Conservation (phyloP, 805 yeast genomes). For the Hanseniaspora vineae region DNA sequence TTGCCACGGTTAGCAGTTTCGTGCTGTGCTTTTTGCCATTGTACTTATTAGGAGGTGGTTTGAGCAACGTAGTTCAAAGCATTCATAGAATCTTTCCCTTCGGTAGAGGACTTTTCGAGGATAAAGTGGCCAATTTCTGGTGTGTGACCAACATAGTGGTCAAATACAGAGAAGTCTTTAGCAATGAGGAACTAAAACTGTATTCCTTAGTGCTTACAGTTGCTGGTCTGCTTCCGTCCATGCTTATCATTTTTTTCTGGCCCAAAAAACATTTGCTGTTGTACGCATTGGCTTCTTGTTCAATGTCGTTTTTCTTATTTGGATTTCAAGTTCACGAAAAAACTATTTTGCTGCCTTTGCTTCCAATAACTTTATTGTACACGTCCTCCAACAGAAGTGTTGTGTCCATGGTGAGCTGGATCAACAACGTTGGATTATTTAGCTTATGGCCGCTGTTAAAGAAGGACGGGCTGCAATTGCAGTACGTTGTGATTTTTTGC, state of each 20-base stretch:
- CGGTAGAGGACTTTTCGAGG: conserved; percentile 88
- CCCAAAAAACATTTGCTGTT: conserved; percentile 41
- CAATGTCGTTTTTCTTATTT: conserved; percentile 81
- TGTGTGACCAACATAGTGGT: conserved; percentile 75
- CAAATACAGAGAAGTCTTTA: conserved; percentile 50
- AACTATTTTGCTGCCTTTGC: conserved; percentile 71
- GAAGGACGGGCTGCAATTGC: conserved; percentile 61
- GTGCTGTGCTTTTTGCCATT: conserved; percentile 47
- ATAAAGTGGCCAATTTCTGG: conserved; percentile 96
- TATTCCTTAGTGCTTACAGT: conserved; percentile 44
- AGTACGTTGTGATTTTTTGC: conserved; percentile 48
- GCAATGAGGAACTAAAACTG: conserved; percentile 44
- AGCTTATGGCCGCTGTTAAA: conserved; percentile 80
- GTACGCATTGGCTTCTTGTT: conserved; percentile 70
- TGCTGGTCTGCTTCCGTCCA: conserved; percentile 42
- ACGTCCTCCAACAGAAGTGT: conserved; percentile 41
- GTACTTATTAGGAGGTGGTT: conserved; percentile 29
- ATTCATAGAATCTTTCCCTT: conserved; percentile 83
- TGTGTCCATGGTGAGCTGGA: conserved; percentile 67
- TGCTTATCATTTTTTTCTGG: conserved; percentile 33
- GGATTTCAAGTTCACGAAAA: conserved; percentile 96
- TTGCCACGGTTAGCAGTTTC: conserved; percentile 48
- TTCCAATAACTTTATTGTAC: conserved; percentile 65
- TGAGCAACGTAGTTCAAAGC: conserved; percentile 31
- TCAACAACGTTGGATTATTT: conserved; percentile 70